Base-by-base conservation (phyloP, 305 asterid species). In the Petunia hybrid region DNA sequence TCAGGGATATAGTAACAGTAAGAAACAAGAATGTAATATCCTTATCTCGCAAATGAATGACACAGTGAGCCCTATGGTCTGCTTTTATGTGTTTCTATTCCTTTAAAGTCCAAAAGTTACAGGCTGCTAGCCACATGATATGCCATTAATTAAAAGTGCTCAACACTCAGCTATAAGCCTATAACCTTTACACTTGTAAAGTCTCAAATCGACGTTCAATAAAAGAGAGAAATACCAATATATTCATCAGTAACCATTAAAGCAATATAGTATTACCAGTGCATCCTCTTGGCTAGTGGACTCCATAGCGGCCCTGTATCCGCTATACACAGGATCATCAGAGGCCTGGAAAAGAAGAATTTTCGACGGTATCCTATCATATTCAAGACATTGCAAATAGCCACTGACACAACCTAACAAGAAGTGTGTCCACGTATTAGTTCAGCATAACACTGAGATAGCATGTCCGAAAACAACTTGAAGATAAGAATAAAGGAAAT, bases 201-300 rank as follows among this genome's bases (percentile, higher is more conserved):
- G 3, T 57, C n/a, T 57, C 63, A 57, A 57, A n/a, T 57, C 35
- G 63, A n/a, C 63, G n/a, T 14, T 57, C 63, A 57, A 57, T 2
- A n/a, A 57, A n/a, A 57, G 35, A 57, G 6, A 5, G 35, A 57
- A 14, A 57, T 14, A 57, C 53, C 53, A 46, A 5, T 5, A 5
- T 4, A 14, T 57, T 57, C 62, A 63, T 7, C 68, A 63, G 35
- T 35, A 63, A 36, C 42, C 41, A 63, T 36, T n/a, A 8, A 48
- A 12, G 78, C 48, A 48, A 35, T 46, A 73, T 35, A 59, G 56
- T 61, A 0, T 31, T 64, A 93, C 99, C 94, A 95, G 91, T 76
- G 97, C 76, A 74, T 92, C 98, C 88, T 95, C 99, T 90, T 95
- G 92, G 91, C 96, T 92, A 68, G 97, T 92, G 63, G 99, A 90